Evolutionary conservation across 306 rosid genomes (phyloP), one percentile per base, ranked within the genome.

Genomic region (Elaeagnus macrophylla): DNA sequence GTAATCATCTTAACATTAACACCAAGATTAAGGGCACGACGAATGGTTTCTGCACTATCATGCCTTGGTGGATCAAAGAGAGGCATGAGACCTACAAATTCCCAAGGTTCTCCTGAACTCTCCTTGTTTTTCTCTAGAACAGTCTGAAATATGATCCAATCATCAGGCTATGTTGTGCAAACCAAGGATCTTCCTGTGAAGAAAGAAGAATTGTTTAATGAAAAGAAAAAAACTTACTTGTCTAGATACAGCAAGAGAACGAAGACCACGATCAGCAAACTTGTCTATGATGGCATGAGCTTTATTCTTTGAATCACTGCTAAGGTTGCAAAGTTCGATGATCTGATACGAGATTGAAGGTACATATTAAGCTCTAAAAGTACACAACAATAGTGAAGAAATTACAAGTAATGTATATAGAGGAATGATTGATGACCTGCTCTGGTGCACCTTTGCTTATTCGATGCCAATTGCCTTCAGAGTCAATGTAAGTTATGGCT

Each of bases 1-100:
- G 97, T 89, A 14, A 89, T 89, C 97, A 89, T 89, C 87, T 89
- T 89, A 25, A 89, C 97, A 1, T 89, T 89, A 40, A 89, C 97
- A 59, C 97, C 97, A 0, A 89, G 85, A 54, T 78, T 9, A 10
- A 85, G 94, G 45, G 97, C 97, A 2, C 83, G 86, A 7, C 78
- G 62, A 12, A 89, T 89, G 19, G 97, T 89, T 69, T 89, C 95
- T 42, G 95, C 97, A 75, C 97, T 89, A 54, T 89, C 97, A 55
- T 89, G 97, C 58, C 97, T 83, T 0, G 95, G 97, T 41, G 97
- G 97, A 47, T 89, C 97, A 70, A 89, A 89, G 39, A 89, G 94
- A 64, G 97, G 97, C 74, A 89, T 67, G 15, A 89, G 81, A 16
- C 95, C 97, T 1, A 85, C 89, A 70, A 85, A 85, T 35, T 67